Evolutionary conservation across 1,139 yeast genomes (phyloP), one percentile per base, ranked within the genome.

Genomic region (Hemisphaericaspora lyxosophila): DNA sequence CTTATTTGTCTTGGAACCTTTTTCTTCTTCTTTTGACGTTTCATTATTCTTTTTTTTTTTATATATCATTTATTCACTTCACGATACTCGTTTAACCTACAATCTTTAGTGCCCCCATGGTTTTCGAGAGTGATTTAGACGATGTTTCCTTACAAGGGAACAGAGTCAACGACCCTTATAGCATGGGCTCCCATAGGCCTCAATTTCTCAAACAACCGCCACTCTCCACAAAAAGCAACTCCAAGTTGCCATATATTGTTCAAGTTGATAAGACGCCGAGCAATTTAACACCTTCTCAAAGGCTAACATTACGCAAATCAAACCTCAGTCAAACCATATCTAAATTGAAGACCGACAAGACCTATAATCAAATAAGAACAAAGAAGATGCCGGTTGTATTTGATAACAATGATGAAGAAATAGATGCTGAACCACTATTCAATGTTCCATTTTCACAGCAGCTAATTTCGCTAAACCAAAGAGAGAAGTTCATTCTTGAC

Each of bases 381-480:
- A 36, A 18, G 12, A 56, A 28, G 54, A 8, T 27, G 15, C 20
- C 26, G 3, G 15, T 28, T 12, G 15, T 17, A 12, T 38, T 61
- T 22, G 69, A 64, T 30, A 84, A 79, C 43, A 80, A 75, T 38
- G 78, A 78, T 25, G 47, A 44, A 35, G 23, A 36, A 18, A 36
- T 44, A 4, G 43, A 75, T 37, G n/a, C n/a, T n/a, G 62, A 70
- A 13, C 63, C 73, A 24, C 75, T 80, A 44, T 80, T 69, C 61
- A 82, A 82, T 49, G 85, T 82, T 12, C 89, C 88, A 2, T 58
- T 79, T 32, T 72, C 85, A 0, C 82, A 78, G 38, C 72, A 84
- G 0, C 55, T 68, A 26, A 45, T 52, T 11, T 49, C 67, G 3
- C 39, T 62, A 13, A 47, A 56, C 23, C 59, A 57, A 27, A 54